Evolutionary conservation across 495 filamentous ascomycete genomes (phyloP).

Genomic region (Elasticomyces elasticus): DNA sequence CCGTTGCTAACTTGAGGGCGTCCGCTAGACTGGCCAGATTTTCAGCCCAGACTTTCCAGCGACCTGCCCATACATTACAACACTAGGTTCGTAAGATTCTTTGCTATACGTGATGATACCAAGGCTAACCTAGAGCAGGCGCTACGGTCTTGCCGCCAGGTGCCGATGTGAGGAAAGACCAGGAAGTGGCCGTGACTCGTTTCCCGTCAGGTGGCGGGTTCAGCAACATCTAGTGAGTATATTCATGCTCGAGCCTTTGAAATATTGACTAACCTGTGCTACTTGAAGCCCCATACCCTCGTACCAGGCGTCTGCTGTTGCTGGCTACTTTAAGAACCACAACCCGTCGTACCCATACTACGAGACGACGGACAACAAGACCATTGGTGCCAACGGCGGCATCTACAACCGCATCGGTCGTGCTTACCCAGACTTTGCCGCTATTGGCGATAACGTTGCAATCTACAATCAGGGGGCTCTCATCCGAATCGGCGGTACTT

Average conservation of each 20-base stretch:
- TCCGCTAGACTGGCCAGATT: too few species aligned
- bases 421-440: constrained; percentile 52
- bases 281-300: constrained; percentile 45
- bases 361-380: constrained; percentile 1
- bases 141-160: constrained; percentile 30
- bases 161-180: constrained; percentile 7
- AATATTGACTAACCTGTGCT: background rate
- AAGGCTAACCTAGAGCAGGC: too few species aligned
- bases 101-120: too few species aligned
- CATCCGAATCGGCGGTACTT: constrained; percentile 14
- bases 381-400: background rate
- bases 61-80: constrained; percentile 43
- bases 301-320: constrained; percentile 48
- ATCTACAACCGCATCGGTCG: background rate
- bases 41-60: constrained; percentile 44
- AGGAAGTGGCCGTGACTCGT: constrained; percentile 16
- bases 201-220: constrained; percentile 18
- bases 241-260: background rate
- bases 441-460: constrained; percentile 27
- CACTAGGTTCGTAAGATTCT: too few species aligned
- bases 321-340: constrained; percentile 39
- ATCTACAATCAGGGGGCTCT: constrained; percentile 8
- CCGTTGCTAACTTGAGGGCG: too few species aligned
- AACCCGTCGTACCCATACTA: constrained; percentile 27
- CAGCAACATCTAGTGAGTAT: background rate